Evolutionary conservation across 345 rosid genomes (phyloP), one percentile per base, ranked within the genome.

Genomic region (Cardamine occulta): DNA sequence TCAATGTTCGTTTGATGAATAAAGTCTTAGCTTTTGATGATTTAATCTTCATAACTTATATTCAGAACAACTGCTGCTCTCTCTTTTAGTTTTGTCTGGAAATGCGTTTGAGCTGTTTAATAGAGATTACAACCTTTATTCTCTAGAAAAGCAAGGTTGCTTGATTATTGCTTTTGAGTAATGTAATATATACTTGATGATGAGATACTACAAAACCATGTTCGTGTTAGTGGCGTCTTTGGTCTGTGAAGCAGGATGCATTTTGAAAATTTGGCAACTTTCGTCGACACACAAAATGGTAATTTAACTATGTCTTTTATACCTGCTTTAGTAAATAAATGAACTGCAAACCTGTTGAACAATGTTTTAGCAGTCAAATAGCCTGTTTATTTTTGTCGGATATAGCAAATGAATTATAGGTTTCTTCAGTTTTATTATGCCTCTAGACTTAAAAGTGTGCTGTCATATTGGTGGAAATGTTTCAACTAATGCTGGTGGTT

Each of bases 391-490:
- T 4, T 4, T 71, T 14, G 63, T 63, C 42, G 23, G 60, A 23
- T 66, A 26, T 58, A 45, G 58, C 66, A 66, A 82, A 80, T 18
- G 52, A 48, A 40, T 64, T 75, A n/a, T 23, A 73, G 80, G 81
- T 80, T 86, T 87, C 86, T 63, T 86, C 93, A 95, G 99, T 86
- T 92, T 92, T 87, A 71, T 89, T 75, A 95, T 95, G 99, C 99
- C 99, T 79, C 94, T 95, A 80, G 97, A 95, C 96, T 84, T 95
- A 48, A 95, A 95, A 79, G 99, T 97, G 73, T 92, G 99, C 88
- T 95, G 99, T 80, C 99, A 95, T 74, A 95, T 95, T 26, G 99
- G 99, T 81, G 99, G 97, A 74, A 95, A 92, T 78, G 89, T 95
- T 81, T 92, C 99, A 74, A 95, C 99, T 78, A 95, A 92, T 80